Percentiles rank a stretch among this genome's conserved stretches.
These are phyloP conservation scores for Croton laevigatus DNA, from an alignment of 441 rosid species.

Conservation along the genomic window DNA sequence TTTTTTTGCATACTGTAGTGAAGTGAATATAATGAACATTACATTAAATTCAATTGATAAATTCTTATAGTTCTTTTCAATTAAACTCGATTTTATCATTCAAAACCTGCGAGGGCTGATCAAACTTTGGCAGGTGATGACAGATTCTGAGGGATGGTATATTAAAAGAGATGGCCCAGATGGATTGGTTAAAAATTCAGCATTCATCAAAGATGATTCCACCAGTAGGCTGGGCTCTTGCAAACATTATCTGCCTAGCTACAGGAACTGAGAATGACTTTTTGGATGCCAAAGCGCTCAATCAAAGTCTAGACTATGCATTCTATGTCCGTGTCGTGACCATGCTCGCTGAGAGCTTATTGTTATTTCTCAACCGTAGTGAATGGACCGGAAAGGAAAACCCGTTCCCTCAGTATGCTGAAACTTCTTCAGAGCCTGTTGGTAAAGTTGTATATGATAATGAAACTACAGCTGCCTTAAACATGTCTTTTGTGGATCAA, in stretches of 20 bases:
- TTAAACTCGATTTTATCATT: conserved; percentile 19
- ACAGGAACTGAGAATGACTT: conserved; percentile 65
- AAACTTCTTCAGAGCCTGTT: conserved; percentile 32
- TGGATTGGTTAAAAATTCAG: conserved; percentile 44
- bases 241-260: conserved; percentile 69
- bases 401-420: conserved; percentile 43
- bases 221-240: conserved; percentile 87
- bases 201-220: conserved; percentile 52
- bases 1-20: neutral
- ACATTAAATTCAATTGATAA: neutral
- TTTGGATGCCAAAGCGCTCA: conserved; percentile 46
- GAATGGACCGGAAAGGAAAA: conserved; percentile 43
- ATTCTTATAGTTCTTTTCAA: neutral
- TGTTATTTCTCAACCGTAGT: conserved; percentile 49
- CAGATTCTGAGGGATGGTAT: conserved; percentile 70
- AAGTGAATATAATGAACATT: neutral
- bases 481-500: conserved; percentile 58
- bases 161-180: conserved; percentile 45
- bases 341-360: conserved; percentile 61
- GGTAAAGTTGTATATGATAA: conserved; percentile 27
- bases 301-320: conserved; percentile 51
- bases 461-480: conserved; percentile 32
- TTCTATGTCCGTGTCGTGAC: conserved; percentile 62
- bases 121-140: conserved; percentile 89
- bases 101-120: conserved; percentile 67